phyloP scores from a whole-genome alignment of 2,329 filamentous ascomycete species.

The Pseudogymnoascus sp. region DNA sequence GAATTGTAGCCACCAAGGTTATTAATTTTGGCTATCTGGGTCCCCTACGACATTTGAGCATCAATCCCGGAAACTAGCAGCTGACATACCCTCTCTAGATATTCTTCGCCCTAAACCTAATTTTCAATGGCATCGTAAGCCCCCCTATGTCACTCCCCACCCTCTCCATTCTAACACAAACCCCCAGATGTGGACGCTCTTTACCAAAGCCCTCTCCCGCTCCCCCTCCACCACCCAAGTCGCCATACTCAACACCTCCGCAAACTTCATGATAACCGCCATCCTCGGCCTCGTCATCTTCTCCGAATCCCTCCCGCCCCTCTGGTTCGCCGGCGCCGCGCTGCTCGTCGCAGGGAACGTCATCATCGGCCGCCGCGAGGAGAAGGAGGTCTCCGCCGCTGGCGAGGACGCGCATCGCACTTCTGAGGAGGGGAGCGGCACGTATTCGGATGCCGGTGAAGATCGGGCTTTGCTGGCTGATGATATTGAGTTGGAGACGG shows the following conservation, averaged over 20 bases:
- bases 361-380: slow-evolving; percentile 64
- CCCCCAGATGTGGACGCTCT: slow-evolving; percentile 68
- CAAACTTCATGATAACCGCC: slow-evolving; percentile 74
- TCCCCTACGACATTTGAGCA: not conserved
- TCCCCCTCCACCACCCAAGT: slow-evolving; percentile 71
- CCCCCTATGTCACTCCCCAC: not conserved
- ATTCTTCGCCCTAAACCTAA: slow-evolving; percentile 67
- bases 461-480: slow-evolving; percentile 8
- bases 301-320: slow-evolving; percentile 57
- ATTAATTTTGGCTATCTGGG: not conserved
- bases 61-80: not conserved
- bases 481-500: slow-evolving; percentile 9
- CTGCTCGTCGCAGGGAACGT: slow-evolving; percentile 69
- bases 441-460: slow-evolving; percentile 4
- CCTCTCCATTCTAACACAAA: not conserved
- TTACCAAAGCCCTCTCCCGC: slow-evolving; percentile 66
- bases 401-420: not conserved
- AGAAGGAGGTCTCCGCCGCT: slow-evolving; percentile 26
- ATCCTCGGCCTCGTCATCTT: slow-evolving; percentile 63
- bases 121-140: slow-evolving; percentile 62
- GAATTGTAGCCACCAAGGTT: not conserved
- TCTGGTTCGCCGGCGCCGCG: slow-evolving; percentile 70
- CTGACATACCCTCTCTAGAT: slow-evolving; percentile 23
- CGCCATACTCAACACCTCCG: slow-evolving; percentile 71
- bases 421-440: not conserved